phyloP scores from a whole-genome alignment of 1,284 basidiomycete genomes.

The Apiotrichum brassicae region DNA sequence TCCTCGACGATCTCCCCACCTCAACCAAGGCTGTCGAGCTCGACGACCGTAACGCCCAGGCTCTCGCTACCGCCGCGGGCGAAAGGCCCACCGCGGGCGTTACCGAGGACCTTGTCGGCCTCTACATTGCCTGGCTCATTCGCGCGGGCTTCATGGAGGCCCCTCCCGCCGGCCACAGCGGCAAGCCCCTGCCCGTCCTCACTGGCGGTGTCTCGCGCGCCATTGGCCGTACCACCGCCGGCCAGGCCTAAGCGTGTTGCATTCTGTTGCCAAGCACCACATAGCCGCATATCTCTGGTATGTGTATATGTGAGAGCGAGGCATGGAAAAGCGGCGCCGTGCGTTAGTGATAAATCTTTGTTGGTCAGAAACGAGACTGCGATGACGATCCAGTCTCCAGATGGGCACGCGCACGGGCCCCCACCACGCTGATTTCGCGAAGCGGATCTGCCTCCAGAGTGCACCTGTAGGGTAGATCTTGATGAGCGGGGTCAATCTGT shows the following conservation, averaged over 20 bases:
- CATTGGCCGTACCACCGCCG: constrained; percentile 45
- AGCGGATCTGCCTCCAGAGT: no score
- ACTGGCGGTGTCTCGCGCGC: constrained; percentile 42
- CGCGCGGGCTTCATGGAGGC: constrained; percentile 73
- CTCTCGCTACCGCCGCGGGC: constrained; percentile 55
- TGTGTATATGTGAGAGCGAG: no score
- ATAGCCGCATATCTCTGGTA: no score
- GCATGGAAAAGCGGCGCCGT: no score
- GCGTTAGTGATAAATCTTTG: no score
- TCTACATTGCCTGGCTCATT: constrained; percentile 92
- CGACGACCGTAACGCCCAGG: constrained; percentile 75
- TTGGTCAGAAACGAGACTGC: no score
- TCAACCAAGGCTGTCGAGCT: constrained; percentile 91
- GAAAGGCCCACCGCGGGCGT: constrained; percentile 61
- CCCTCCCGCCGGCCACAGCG: constrained; percentile 47
- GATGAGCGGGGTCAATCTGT: no score
- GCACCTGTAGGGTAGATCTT: no score
- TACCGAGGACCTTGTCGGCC: constrained; percentile 67
- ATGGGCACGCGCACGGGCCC: no score
- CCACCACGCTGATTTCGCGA: no score
- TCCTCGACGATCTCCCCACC: constrained; percentile 92
- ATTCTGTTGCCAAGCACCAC: not conserved
- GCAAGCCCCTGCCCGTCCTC: constrained; percentile 41
- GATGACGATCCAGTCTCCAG: no score
- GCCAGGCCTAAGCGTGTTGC: constrained; percentile 11